These are phyloP conservation scores for Candida pseudofarinosa DNA, from an alignment of 805 yeast species.

Conservation along the genomic window DNA sequence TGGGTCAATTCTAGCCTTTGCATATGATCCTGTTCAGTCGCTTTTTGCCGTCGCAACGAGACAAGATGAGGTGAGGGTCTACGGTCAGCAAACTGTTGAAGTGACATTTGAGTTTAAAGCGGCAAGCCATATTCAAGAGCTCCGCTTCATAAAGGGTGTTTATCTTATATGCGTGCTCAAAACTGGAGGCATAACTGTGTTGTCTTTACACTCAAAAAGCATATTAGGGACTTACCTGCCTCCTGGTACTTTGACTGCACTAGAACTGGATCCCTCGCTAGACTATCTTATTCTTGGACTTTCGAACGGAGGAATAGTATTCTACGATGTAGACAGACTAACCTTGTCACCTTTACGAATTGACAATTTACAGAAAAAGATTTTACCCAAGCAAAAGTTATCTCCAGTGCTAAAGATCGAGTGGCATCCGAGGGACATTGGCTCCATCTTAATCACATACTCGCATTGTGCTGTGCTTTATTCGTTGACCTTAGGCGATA, in stretches of 20 bases:
- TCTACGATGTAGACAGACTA: conserved; percentile 82
- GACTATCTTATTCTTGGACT: conserved; percentile 86
- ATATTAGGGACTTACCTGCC: conserved; percentile 58
- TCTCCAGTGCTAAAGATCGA: conserved; percentile 66
- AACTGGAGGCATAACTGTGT: conserved; percentile 54
- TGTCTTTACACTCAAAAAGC: conserved; percentile 63
- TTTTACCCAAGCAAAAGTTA: conserved; percentile 52
- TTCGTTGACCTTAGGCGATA: conserved; percentile 56
- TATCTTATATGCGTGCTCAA: conserved; percentile 71
- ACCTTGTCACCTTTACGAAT: conserved; percentile 59
- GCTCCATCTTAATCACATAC: conserved; percentile 72
- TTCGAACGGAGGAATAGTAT: conserved; percentile 65
- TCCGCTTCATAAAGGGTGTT: conserved; percentile 74
- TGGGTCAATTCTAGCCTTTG: conserved; percentile 63
- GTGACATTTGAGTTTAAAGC: conserved; percentile 55
- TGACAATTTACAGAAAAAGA: conserved; percentile 62
- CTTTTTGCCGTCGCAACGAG: conserved; percentile 77
- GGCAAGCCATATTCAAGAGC: conserved; percentile 45
- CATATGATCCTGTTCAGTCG: conserved; percentile 86
- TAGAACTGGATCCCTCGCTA: conserved; percentile 78
- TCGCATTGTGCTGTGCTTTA: conserved; percentile 64
- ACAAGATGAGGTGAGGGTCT: conserved; percentile 65
- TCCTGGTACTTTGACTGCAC: conserved; percentile 62
- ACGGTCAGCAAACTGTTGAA: conserved; percentile 80
- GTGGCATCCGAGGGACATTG: conserved; percentile 88